A percentile compares a stretch with the other conserved stretches of the same genome.
Conservation (phyloP, 164 flowering plant genomes). For the Magnolia officinalis region DNA sequence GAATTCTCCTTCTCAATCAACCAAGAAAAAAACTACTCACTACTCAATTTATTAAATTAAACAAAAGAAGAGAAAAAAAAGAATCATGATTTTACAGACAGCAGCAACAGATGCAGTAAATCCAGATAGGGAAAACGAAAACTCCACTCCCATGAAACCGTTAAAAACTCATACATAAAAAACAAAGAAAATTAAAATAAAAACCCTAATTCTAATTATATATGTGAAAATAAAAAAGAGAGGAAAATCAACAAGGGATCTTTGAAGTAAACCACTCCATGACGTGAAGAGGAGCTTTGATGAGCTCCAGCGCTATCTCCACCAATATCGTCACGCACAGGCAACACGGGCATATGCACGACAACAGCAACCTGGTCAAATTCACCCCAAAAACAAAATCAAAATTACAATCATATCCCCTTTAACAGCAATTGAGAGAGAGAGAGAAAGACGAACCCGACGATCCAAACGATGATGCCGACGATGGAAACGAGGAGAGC, state of each 20-base stretch:
- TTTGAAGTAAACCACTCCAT: constrained; percentile 90
- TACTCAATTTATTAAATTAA: no score
- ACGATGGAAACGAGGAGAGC: constrained; percentile 63
- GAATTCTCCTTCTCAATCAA: no score
- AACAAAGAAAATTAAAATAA: neutral
- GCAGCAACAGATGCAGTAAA: neutral
- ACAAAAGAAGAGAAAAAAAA: neutral
- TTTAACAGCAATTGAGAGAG: neutral
- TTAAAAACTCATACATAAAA: neutral
- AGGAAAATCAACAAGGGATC: constrained; percentile 62
- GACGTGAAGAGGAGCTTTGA: constrained; percentile 85
- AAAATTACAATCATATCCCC: neutral
- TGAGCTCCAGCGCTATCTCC: constrained; percentile 64
- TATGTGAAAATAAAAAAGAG: neutral
- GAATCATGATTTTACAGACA: neutral
- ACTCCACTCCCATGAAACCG: neutral
- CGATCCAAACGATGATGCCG: constrained; percentile 71
- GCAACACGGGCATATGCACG: constrained; percentile 88
- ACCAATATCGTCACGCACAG: constrained; percentile 81
- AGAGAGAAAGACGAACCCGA: constrained; percentile 47
- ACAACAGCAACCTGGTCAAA: constrained; percentile 51
- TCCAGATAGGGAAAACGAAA: neutral
- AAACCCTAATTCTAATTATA: neutral
- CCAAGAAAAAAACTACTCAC: no score
- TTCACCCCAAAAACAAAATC: neutral